These are phyloP conservation scores for Solanum tacnaense DNA, from an alignment of 257 asterid genomes.

Conservation along the genomic window DNA sequence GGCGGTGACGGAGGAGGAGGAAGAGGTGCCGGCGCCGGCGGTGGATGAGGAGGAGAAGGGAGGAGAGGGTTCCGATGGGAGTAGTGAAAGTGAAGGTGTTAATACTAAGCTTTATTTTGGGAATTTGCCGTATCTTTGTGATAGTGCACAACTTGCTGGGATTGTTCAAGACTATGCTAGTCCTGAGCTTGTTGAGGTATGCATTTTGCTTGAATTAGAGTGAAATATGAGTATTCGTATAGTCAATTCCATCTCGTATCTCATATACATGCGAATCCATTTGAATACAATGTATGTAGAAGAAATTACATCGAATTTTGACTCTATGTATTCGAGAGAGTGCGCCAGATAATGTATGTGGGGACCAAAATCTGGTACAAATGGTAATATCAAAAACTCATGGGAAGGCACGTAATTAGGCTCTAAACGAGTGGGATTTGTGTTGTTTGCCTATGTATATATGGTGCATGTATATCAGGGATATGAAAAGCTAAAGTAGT, in stretches of 20 bases:
- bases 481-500: neutral
- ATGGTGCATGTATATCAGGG: neutral
- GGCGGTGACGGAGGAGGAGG: constrained; percentile 23
- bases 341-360: neutral
- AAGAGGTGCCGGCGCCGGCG: constrained; percentile 13
- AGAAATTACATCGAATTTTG: neutral
- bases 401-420: too few species aligned
- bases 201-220: neutral
- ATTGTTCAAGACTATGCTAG: constrained; percentile 73
- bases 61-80: constrained; percentile 2
- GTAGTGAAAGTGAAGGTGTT: constrained; percentile 14
- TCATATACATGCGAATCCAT: neutral
- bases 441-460: neutral
- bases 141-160: constrained; percentile 94
- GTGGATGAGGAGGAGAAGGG: neutral
- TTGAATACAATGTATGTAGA: neutral
- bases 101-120: constrained; percentile 86
- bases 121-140: constrained; percentile 79
- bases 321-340: neutral
- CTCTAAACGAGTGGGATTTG: neutral
- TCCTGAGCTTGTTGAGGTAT: constrained; percentile 91
- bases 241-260: neutral
- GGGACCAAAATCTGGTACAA: neutral
- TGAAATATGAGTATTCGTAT: neutral
- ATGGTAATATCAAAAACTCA: neutral